These are phyloP conservation scores for Termitomyces sp. DNA, from an alignment of 768 basidiomycete species.

Conservation along the genomic window DNA sequence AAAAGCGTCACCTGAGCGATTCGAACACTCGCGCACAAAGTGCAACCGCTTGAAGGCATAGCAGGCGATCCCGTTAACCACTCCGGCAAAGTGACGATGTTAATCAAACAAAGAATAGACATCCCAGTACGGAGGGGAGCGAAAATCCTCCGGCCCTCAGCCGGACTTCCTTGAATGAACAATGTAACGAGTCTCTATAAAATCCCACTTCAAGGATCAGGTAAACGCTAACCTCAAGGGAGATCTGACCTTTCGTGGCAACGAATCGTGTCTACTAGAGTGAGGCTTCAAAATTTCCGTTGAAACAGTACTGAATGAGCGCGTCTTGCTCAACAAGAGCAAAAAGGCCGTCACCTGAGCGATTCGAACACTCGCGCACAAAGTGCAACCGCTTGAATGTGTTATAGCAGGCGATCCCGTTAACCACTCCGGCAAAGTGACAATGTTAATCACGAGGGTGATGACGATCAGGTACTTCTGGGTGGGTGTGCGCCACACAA, in stretches of 20 bases:
- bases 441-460: conserved; percentile 11
- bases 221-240: too few species aligned
- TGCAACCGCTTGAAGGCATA: conserved; percentile 44
- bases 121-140: conserved; percentile 67
- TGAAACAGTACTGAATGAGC: too few species aligned
- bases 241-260: too few species aligned
- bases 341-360: conserved; percentile 41
- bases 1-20: conserved; percentile 48
- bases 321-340: too few species aligned
- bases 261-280: too few species aligned
- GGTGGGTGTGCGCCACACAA: background rate
- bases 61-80: conserved; percentile 89
- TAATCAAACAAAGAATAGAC: conserved; percentile 21
- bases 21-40: conserved; percentile 51
- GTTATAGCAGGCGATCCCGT: conserved; percentile 72
- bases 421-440: conserved; percentile 97
- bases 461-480: background rate
- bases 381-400: conserved; percentile 41
- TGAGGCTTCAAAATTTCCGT: too few species aligned
- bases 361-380: conserved; percentile 52
- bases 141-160: too few species aligned
- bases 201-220: too few species aligned
- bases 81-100: conserved; percentile 86
- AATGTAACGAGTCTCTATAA: too few species aligned
- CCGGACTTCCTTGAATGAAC: too few species aligned